phyloP scores from a whole-genome alignment of 495 filamentous ascomycete species.

The Tuber magnatum region DNA sequence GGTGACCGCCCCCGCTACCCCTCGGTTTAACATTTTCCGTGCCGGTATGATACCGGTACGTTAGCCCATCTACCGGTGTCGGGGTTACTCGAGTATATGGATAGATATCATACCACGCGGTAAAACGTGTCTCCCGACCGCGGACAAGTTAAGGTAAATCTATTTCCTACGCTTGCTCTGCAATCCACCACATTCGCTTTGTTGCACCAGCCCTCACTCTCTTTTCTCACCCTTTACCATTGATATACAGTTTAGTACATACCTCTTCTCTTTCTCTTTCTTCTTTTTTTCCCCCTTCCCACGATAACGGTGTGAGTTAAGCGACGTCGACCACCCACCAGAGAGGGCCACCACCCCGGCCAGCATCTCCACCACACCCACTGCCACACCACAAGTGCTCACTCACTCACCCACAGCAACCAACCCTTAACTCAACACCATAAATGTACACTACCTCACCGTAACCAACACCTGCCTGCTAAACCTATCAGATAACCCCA shows the following conservation, averaged over 20 bases:
- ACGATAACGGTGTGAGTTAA: not conserved
- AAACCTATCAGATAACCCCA: not conserved
- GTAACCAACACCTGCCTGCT: not conserved
- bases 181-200: not conserved
- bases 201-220: not conserved
- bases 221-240: not conserved
- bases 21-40: not conserved
- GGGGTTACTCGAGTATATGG: not conserved
- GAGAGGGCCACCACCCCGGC: not conserved
- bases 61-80: not conserved
- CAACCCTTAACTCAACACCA: conserved; percentile 3
- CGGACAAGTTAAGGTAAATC: not conserved
- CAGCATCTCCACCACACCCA: not conserved
- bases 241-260: too few relatives aligned
- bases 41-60: not conserved
- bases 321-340: not conserved
- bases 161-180: not conserved
- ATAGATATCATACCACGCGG: not conserved
- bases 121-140: not conserved
- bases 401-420: not conserved
- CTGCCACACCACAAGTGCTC: conserved; percentile 2
- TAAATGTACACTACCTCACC: not conserved
- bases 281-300: not conserved
- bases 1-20: not conserved
- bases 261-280: not conserved